Conservation (phyloP, 139 green algal species). For the Mesostigma viride region DNA sequence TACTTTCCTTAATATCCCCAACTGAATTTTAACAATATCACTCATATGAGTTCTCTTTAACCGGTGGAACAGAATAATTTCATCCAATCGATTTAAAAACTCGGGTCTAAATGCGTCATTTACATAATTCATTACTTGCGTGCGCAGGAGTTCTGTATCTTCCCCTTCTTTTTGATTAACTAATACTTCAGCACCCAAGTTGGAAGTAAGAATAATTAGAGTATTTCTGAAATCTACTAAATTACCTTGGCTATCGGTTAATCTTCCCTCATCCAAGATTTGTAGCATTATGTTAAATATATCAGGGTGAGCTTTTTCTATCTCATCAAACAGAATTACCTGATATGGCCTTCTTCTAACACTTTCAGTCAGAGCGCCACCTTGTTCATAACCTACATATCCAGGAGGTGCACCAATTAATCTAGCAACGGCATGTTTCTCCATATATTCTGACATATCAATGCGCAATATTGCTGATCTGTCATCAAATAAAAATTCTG, state of each 20-base stretch:
- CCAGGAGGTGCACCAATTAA: constrained; percentile 51
- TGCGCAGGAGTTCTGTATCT: not conserved
- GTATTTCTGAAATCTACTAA: constrained; percentile 84
- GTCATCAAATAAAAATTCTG: constrained; percentile 61
- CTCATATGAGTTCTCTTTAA: constrained; percentile 44
- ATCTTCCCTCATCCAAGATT: constrained; percentile 45
- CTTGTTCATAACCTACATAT: constrained; percentile 58
- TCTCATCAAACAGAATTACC: constrained; percentile 59
- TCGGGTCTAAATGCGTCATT: constrained; percentile 48
- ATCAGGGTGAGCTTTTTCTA: constrained; percentile 56
- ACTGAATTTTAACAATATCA: constrained; percentile 47
- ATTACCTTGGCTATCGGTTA: constrained; percentile 44
- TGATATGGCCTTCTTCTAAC: constrained; percentile 50
- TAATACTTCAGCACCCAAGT: constrained; percentile 63
- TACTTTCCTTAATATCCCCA: not conserved
- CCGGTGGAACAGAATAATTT: constrained; percentile 70
- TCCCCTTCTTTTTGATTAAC: constrained; percentile 8
- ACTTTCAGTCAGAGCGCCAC: constrained; percentile 43
- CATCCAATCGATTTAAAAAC: constrained; percentile 71
- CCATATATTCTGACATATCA: constrained; percentile 58
- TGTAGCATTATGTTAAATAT: constrained; percentile 40
- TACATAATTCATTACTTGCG: constrained; percentile 6
- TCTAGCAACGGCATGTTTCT: constrained; percentile 23
- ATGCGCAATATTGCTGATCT: constrained; percentile 50
- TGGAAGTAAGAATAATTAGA: constrained; percentile 86